Base-by-base conservation (phyloP, 805 yeast genomes). In the Wickerhamiella alocasiicola region DNA sequence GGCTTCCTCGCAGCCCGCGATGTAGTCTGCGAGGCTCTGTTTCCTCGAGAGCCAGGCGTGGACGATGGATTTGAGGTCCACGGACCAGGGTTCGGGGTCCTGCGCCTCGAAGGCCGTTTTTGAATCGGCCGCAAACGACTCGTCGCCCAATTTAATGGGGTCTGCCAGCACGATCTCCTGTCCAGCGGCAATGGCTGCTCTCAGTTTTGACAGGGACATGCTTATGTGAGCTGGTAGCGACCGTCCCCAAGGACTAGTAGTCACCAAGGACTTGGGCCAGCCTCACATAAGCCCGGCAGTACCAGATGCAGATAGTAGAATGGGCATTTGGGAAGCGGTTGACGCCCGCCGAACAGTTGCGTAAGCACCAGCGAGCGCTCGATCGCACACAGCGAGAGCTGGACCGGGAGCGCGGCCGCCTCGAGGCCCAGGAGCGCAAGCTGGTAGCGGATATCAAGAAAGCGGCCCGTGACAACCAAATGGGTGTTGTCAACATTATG, bases 311-410 rank as follows among this genome's bases (percentile, higher is more conserved):
- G 52, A 56, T 79, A 52, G 72, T 91, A 49, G 94, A 87, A 55
- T 91, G 97, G 97, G 84, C 82, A 20, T 91, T 91, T 63, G 98
- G 98, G 7, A 82, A 84, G 68, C 74, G 79, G 56, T 64, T 81
- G 47, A 84, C 97, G 36, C 97, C 98, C 9, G 96, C 87, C 57
- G 98, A 91, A 63, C 72, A 85, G 59, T 72, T 91, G 57, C 76
- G 96, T 48, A 88, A 76, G 76, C 93, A 91, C 62, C 98, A 93
- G 65, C 66, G 99, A 43, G 93, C 95, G 5, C 66, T 91, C 20
- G 98, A 91, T 54, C 76, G 87, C 50, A 87, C 97, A 0, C 96
- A 85, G 60, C 68, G 98, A 37, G 99, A 91, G 56, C 66, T 91
- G 37, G 85, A 83, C 30, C 66, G 98, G 45, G 99, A 91, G 59